Evolutionary conservation across 805 yeast genomes (phyloP).

Genomic region (Debaryomyces castellii): DNA sequence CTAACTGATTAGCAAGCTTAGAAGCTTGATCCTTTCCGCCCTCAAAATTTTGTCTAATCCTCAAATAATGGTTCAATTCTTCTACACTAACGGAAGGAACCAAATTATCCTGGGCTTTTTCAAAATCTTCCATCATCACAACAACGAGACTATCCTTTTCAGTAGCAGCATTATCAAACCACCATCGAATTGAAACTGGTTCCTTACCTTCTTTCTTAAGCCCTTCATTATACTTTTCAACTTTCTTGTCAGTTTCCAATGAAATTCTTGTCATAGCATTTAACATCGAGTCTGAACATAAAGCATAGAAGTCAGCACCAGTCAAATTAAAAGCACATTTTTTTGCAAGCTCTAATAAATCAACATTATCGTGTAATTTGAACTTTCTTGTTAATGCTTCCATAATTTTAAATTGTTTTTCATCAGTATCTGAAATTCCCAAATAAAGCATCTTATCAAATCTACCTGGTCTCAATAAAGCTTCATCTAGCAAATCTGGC

Average conservation of each 20-base stretch:
- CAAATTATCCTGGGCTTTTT: slow-evolving; percentile 68
- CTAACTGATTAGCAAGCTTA: slow-evolving; percentile 3
- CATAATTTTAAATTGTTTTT: slow-evolving; percentile 80
- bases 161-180: slow-evolving; percentile 84
- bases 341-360: slow-evolving; percentile 58
- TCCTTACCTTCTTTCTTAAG: slow-evolving; percentile 30
- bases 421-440: slow-evolving; percentile 90
- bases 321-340: slow-evolving; percentile 87
- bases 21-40: slow-evolving; percentile 50
- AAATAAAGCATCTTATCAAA: slow-evolving; percentile 93
- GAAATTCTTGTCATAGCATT: slow-evolving; percentile 95
- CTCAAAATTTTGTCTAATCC: slow-evolving; percentile 80
- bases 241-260: slow-evolving; percentile 64
- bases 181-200: slow-evolving; percentile 69
- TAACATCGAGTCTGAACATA: slow-evolving; percentile 93
- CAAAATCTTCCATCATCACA: slow-evolving; percentile 73
- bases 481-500: slow-evolving; percentile 94
- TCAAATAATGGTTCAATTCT: slow-evolving; percentile 78
- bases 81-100: slow-evolving; percentile 86
- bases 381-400: slow-evolving; percentile 89
- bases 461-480: slow-evolving; percentile 88
- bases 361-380: slow-evolving; percentile 57
- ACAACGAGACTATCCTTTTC: slow-evolving; percentile 64
- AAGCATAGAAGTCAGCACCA: slow-evolving; percentile 97
- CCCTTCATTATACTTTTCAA: slow-evolving; percentile 48